Evolutionary conservation across 176 grass and related monocot genomes (phyloP), one percentile per base, ranked within the genome.

Genomic region (Avena sativa): DNA sequence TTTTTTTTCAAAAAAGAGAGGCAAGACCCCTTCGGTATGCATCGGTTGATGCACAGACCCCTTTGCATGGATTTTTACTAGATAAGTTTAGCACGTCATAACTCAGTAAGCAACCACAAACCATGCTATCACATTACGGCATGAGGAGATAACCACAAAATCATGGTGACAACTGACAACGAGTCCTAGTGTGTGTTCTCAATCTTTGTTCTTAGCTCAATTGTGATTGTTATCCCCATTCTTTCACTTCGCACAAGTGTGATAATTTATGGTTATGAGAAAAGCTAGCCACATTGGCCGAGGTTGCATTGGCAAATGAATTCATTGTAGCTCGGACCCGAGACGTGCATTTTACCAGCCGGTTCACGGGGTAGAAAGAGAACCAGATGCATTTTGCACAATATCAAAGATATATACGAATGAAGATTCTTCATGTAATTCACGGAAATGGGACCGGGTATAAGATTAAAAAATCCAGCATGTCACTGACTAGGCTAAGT

Each of bases 361-460:
- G 6, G 11, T 47, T 8, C 66, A 56, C 21, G 32, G 20, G 32
- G 28, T 9, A 38, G 49, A 59, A 19, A 74, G 17, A 36, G 78
- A 74, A 81, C 50, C 61, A 15, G 70, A 76, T 90, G 67, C 51
- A 82, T 71, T 40, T 73, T 85, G 20, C 59, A 66, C 61, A 14
- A 26, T 8, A 9, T 23, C 57, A 44, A 79, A 88, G 28, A 61
- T 61, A 63, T 63, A 61, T 26, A 47, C 4, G 8, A 80, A 67
- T 34, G 0, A 34, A 20, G 19, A 84, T 9, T 51, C 36, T 71
- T 34, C 66, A 23, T 4, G 56, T 7, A 46, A 10, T 80, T 12
- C 14, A 12, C 25, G 12, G 8, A 47, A 15, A 60, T 46, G 32
- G 32, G 32, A 34, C 32, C 32, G 32, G 32, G 32, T 34, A 34